Evolutionary conservation across 805 yeast genomes (phyloP).

Genomic region (Hanseniaspora taiwanica): DNA sequence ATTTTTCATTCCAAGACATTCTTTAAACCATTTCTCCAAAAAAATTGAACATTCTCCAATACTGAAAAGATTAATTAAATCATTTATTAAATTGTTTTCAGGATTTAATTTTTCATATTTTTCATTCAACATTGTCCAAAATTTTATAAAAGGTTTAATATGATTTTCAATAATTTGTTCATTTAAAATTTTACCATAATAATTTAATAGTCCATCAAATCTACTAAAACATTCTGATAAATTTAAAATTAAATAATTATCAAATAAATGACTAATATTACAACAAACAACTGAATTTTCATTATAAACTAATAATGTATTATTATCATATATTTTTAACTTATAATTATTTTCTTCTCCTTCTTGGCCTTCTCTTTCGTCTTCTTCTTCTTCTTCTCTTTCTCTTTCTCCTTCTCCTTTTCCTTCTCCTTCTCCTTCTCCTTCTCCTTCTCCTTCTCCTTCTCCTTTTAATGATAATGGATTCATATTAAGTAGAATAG

Average conservation of each 20-base stretch:
- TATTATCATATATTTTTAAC: not conserved
- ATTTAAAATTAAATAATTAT: not conserved
- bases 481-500: not conserved
- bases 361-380: too few species aligned
- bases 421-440: too few species aligned
- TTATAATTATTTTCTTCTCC: not conserved
- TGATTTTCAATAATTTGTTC: constrained; percentile 6
- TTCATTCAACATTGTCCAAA: constrained; percentile 11
- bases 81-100: constrained; percentile 22
- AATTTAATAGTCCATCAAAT: not conserved
- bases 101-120: constrained; percentile 8
- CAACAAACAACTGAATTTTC: not conserved
- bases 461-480: not conserved
- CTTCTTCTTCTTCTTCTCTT: too few species aligned
- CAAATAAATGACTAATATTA: not conserved
- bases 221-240: not conserved
- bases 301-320: not conserved
- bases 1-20: constrained; percentile 57
- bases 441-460: too few species aligned
- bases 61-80: constrained; percentile 16
- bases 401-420: too few species aligned
- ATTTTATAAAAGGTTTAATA: constrained; percentile 12
- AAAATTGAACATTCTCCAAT: constrained; percentile 8
- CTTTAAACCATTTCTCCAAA: constrained; percentile 46
- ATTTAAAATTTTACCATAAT: not conserved